Evolutionary conservation across 495 filamentous ascomycete genomes (phyloP), one percentile per base, ranked within the genome.

Genomic region (Lentithecium fluviatile): DNA sequence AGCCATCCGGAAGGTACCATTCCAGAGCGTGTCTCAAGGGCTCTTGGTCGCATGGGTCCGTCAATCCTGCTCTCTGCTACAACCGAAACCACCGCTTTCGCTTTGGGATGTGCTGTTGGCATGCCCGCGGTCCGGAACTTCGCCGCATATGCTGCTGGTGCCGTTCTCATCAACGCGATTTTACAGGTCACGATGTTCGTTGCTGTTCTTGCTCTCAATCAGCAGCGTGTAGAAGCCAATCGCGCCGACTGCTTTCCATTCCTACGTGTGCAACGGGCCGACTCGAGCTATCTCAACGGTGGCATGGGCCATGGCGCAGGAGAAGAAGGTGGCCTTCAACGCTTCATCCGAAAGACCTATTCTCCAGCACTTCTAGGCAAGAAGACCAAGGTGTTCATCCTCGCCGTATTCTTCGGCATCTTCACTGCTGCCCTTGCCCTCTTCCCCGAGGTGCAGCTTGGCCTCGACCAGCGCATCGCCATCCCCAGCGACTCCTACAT

Each of bases 111-210:
- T 21, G 90, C 92, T 56, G 94, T 96, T 17, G 90, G 90, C 43
- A 98, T 98, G 94, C 94, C 94, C 12, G 94, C 94, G 0, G 94
- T 98, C 36, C 83, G 89, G 53, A 98, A 98, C 70, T 98, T 98
- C 73, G 94, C 94, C 11, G 84, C 91, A 29, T 98, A 98, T 73
- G 94, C 94, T 0, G 91, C 94, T 15, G 94, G 94, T 34, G 94
- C 94, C 6, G 95, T 98, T 11, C 87, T 97, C 65, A 92, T 98
- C 79, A 98, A 98, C 68, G 94, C 95, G 6, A 68, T 97, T 29
- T 75, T 98, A 20, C 94, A 98, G 71, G 84, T 97, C 53, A 98
- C 94, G 8, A 92, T 97, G 85, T 98, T 98, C 66, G 82, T 97
- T 38, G 87, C 94, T 12, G 88, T 97, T 1, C 83, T 98, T 13